Evolutionary conservation across 257 asterid genomes (phyloP).

Genomic region (Solanum arcanum): DNA sequence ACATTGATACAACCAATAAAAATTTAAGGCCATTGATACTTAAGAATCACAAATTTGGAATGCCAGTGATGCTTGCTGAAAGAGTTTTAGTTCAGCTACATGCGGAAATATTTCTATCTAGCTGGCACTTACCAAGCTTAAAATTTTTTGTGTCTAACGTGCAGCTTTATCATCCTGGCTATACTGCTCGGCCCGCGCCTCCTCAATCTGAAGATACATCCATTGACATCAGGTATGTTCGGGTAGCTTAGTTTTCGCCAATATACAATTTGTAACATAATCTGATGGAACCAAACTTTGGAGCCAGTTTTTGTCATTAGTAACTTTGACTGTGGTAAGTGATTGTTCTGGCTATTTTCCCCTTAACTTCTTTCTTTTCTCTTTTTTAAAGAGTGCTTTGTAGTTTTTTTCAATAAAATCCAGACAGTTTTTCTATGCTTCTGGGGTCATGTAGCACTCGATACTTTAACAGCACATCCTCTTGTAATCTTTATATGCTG

Average conservation of each 20-base stretch:
- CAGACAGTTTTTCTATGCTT: not conserved
- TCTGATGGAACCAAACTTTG: not conserved
- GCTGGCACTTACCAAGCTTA: not conserved
- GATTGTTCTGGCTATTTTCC: not conserved
- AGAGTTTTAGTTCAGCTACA: not conserved
- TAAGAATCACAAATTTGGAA: not conserved
- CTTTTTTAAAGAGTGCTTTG: not conserved
- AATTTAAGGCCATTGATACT: not conserved
- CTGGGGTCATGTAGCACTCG: not conserved
- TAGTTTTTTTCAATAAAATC: not conserved
- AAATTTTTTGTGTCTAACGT: not conserved
- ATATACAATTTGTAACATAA: not conserved
- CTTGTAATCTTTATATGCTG: not conserved
- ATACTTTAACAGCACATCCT: not conserved
- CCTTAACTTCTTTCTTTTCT: not conserved
- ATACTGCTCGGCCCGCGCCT: slow-evolving; percentile 32
- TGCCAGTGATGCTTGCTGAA: not conserved
- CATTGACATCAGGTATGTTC: slow-evolving; percentile 24
- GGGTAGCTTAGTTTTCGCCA: not conserved
- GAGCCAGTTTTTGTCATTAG: not conserved
- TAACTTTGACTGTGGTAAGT: not conserved
- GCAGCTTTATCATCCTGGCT: slow-evolving; percentile 42
- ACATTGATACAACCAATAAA: not conserved
- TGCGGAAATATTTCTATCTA: not conserved
- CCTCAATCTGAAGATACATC: slow-evolving; percentile 24